Evolutionary conservation across 129 eudicot species (phyloP), one percentile per base, ranked within the genome.

Genomic region (Scalesia atractyloides): DNA sequence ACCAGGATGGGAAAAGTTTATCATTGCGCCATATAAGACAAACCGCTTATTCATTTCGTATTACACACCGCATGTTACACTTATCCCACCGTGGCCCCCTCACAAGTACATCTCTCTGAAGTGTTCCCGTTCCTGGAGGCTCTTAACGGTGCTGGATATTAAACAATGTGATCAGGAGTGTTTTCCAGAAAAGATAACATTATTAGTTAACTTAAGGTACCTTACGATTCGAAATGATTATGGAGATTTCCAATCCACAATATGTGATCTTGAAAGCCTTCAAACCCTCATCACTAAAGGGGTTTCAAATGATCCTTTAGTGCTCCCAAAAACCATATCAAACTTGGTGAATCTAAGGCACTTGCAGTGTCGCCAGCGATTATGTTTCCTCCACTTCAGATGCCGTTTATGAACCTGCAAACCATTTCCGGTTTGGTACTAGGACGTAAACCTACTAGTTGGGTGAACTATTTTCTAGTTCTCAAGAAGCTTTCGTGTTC

Each of bases 141-240:
- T 75, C 24, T 66, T 75, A 0, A 13, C n/a, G n/a, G n/a, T n/a
- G n/a, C n/a, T n/a, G n/a, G n/a, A n/a, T n/a, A n/a, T n/a, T n/a
- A n/a, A n/a, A n/a, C n/a, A n/a, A n/a, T n/a, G n/a, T n/a, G n/a
- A n/a, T n/a, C n/a, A n/a, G n/a, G n/a, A n/a, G n/a, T n/a, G n/a
- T n/a, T n/a, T n/a, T n/a, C n/a, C n/a, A n/a, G n/a, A n/a, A n/a
- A n/a, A n/a, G n/a, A n/a, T n/a, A n/a, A n/a, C n/a, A n/a, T n/a
- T n/a, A n/a, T 30, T 54, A 9, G 61, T 54, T 74, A 33, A 36
- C 30, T 53, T 75, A 54, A 75, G 80, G 68, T 75, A 66, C 54
- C 73, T 75, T 41, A 59, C 57, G 3, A 15, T 75, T 30, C 12
- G 67, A 37, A 0, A 0, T 9, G 0, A 5, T 15, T 1, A 0